These are phyloP conservation scores for Solanum hybrid DNA, from an alignment of 305 asterid genomes.

Conservation along the genomic window DNA sequence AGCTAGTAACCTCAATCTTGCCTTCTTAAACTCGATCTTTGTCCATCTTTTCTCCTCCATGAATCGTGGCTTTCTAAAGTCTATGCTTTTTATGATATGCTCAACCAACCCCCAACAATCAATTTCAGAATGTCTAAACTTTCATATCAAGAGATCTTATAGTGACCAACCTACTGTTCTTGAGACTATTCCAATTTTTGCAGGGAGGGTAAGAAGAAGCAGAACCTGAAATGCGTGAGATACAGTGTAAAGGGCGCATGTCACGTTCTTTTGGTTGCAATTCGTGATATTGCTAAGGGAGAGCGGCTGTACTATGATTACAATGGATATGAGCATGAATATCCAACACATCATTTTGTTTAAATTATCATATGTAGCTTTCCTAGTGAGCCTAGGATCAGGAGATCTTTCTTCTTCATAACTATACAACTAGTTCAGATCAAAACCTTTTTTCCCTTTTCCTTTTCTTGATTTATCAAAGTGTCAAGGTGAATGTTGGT, in stretches of 20 bases:
- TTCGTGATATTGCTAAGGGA: conserved; percentile 64
- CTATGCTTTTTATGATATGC: not conserved
- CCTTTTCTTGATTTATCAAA: not conserved
- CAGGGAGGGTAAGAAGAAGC: conserved; percentile 81
- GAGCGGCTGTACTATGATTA: conserved; percentile 88
- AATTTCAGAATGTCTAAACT: not conserved
- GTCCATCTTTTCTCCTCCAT: conserved; percentile 5
- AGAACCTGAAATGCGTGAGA: conserved; percentile 71
- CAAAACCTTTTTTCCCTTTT: not conserved
- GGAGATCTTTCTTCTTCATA: conserved; percentile 15
- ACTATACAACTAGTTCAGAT: conserved; percentile 1
- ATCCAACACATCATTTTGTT: conserved; percentile 78
- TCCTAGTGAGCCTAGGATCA: conserved; percentile 13
- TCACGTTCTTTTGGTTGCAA: conserved; percentile 58
- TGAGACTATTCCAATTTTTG: conserved; percentile 23
- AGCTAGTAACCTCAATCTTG: conserved; percentile 24
- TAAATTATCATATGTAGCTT: conserved; percentile 18
- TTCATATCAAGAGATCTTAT: not conserved
- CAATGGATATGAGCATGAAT: conserved; percentile 77
- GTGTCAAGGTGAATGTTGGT: not conserved
- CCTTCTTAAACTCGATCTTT: conserved; percentile 10
- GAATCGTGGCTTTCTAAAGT: not conserved
- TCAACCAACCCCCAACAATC: not conserved
- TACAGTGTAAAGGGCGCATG: conserved; percentile 57
- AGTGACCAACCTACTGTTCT: conserved; percentile 8